Percentiles rank a stretch among this genome's conserved stretches.
These are phyloP conservation scores for Cytauxzoon felis DNA, from an alignment of 169 alveolate genomes.

Conservation along the genomic window DNA sequence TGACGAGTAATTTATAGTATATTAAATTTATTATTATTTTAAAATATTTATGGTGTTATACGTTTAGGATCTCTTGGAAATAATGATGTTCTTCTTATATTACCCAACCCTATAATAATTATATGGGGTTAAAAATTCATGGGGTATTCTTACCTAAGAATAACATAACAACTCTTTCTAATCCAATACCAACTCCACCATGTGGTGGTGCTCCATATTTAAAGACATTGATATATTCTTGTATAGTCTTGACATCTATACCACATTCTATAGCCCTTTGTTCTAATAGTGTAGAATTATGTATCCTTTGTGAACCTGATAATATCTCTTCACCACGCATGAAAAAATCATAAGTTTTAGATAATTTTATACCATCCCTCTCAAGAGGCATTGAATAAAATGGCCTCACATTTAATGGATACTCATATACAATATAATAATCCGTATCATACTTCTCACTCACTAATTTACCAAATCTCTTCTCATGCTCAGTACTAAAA, in stretches of 20 bases:
- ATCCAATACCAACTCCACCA: slow-evolving; percentile 99
- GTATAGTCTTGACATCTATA: slow-evolving; percentile 83
- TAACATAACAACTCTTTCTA: slow-evolving; percentile 98
- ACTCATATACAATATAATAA: slow-evolving; percentile 93
- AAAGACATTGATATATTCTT: slow-evolving; percentile 93
- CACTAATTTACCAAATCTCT: slow-evolving; percentile 89
- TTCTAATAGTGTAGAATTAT: slow-evolving; percentile 90
- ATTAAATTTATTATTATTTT: background rate
- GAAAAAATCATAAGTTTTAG: slow-evolving; percentile 97
- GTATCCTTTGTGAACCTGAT: slow-evolving; percentile 99
- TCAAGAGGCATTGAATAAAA: slow-evolving; percentile 97
- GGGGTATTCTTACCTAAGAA: slow-evolving; percentile 61
- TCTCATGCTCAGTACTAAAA: slow-evolving; percentile 91
- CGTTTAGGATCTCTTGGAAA: slow-evolving; percentile 99
- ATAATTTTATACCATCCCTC: slow-evolving; percentile 59
- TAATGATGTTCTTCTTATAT: slow-evolving; percentile 94
- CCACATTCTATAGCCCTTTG: slow-evolving; percentile 76
- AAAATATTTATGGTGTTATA: slow-evolving; percentile 84
- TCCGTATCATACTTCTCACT: slow-evolving; percentile 94
- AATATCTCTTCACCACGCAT: slow-evolving; percentile 99
- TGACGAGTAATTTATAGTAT: background rate
- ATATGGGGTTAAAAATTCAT: background rate
- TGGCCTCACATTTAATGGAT: slow-evolving; percentile 96
- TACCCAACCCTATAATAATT: slow-evolving; percentile 84
- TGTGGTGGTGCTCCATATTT: slow-evolving; percentile 97